Evolutionary conservation across 352 stramenopile species (phyloP), one percentile per base, ranked within the genome.

Genomic region (Phytophthora idaei): DNA sequence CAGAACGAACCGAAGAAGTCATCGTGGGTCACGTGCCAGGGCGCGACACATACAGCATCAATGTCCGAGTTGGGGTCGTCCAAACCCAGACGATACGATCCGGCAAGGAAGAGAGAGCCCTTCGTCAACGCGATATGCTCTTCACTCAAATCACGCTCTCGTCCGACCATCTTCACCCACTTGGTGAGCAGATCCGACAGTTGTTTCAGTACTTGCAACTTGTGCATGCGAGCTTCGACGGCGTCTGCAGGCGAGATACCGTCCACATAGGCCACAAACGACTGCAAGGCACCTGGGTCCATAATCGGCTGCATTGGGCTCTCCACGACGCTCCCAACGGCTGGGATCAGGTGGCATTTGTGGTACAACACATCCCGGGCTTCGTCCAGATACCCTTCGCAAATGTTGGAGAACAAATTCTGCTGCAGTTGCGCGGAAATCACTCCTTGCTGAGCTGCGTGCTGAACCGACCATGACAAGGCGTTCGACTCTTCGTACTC

Each of bases 1-100:
- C 77, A 85, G 53, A 96, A 94, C 21, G 80, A 92, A 14, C 74
- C 67, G 50, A 97, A 97, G 57, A 97, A 97, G 49, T 96, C 88
- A 41, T 92, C 81, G 8, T 90, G 80, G 0, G 87, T 92, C 17
- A 97, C 83, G 47, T 97, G 85, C 51, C 76, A 91, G 11, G 90
- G 89, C 11, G 81, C 83, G 1, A 97, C 80, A 54, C 85, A 94
- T 14, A 97, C 86, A 4, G 85, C 80, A 73, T 93, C 87, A 49
- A 94, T 96, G 61, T 95, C 87, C 25, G 88, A 92, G 49, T 89
- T 77, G 2, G 85, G 86, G 36, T 93, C 88, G 55, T 97, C 81
- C 50, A 97, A 66, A 6, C 83, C 87, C 12, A 97, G 69, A 15
- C 87, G 83, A 61, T 95, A 95, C 1, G 92, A 98, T 10, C 96